Evolutionary conservation across 345 rosid species (phyloP).

Genomic region (Gossypium sturtianum): DNA sequence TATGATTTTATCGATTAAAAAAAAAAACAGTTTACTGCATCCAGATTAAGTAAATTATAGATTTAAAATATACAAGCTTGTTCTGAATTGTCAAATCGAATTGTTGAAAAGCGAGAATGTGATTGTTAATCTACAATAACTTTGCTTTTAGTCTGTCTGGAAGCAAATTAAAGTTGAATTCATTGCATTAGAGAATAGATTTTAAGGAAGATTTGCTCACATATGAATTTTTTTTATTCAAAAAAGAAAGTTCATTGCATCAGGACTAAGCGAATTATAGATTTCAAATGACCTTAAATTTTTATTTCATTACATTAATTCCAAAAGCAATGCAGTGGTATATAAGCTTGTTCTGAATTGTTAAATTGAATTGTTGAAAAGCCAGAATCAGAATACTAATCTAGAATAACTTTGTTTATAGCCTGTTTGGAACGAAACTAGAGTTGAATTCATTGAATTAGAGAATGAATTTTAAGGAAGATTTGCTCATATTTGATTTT

Average conservation of each 20-base stretch:
- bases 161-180: conserved; percentile 1
- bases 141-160: not conserved
- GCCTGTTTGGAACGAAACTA: not conserved
- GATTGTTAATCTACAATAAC: not conserved
- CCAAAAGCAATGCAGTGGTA: not conserved
- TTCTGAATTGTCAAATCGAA: not conserved
- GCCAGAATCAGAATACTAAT: not conserved
- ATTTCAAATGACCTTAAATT: not conserved
- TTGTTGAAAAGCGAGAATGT: not conserved
- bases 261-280: not conserved
- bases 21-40: not conserved
- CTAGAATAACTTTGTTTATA: not conserved
- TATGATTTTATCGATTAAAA: not conserved
- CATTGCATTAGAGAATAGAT: not conserved
- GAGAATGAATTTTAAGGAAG: not conserved
- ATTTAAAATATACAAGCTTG: not conserved
- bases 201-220: not conserved
- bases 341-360: not conserved
- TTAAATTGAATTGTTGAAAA: not conserved
- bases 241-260: not conserved
- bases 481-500: not conserved
- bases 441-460: not conserved
- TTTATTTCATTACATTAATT: not conserved
- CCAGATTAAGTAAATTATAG: not conserved
- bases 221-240: too few species aligned